These are phyloP conservation scores for Penicillium cinerascens DNA, from an alignment of 495 filamentous ascomycete genomes.

Conservation along the genomic window DNA sequence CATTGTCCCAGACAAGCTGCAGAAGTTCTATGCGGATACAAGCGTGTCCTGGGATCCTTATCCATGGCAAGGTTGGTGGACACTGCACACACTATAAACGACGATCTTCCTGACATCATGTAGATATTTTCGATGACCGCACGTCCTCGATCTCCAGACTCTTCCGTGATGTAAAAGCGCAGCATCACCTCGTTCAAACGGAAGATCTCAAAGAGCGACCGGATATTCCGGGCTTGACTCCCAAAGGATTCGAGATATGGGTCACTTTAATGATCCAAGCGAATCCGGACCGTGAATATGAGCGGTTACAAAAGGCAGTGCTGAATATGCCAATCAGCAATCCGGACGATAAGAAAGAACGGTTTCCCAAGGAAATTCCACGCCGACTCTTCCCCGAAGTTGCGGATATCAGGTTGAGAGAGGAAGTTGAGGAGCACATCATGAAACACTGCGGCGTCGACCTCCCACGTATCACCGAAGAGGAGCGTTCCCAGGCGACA, in stretches of 20 bases:
- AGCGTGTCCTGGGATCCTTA: slow-evolving; percentile 59
- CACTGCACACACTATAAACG: background rate
- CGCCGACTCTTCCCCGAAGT: slow-evolving; percentile 64
- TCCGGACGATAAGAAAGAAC: slow-evolving; percentile 65
- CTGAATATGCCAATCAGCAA: slow-evolving; percentile 72
- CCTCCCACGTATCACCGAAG: slow-evolving; percentile 38
- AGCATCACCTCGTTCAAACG: slow-evolving; percentile 75
- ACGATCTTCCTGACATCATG: background rate
- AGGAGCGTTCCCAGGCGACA: slow-evolving; percentile 34
- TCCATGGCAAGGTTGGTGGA: slow-evolving; percentile 57
- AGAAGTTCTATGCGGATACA: slow-evolving; percentile 69
- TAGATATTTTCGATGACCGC: slow-evolving; percentile 52
- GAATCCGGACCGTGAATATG: slow-evolving; percentile 73
- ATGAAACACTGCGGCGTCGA: slow-evolving; percentile 48
- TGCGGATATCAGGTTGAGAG: slow-evolving; percentile 34
- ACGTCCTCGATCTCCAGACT: slow-evolving; percentile 62
- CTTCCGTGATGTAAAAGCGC: slow-evolving; percentile 70
- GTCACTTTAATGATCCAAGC: slow-evolving; percentile 72
- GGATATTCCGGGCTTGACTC: slow-evolving; percentile 72
- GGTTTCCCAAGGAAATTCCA: slow-evolving; percentile 76
- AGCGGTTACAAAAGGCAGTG: slow-evolving; percentile 69
- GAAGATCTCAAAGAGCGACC: slow-evolving; percentile 55
- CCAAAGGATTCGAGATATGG: slow-evolving; percentile 74
- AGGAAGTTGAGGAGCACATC: slow-evolving; percentile 43
- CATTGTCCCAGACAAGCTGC: slow-evolving; percentile 77